Conservation (phyloP, 345 rosid species). For the Pseudoturritis turrita region DNA sequence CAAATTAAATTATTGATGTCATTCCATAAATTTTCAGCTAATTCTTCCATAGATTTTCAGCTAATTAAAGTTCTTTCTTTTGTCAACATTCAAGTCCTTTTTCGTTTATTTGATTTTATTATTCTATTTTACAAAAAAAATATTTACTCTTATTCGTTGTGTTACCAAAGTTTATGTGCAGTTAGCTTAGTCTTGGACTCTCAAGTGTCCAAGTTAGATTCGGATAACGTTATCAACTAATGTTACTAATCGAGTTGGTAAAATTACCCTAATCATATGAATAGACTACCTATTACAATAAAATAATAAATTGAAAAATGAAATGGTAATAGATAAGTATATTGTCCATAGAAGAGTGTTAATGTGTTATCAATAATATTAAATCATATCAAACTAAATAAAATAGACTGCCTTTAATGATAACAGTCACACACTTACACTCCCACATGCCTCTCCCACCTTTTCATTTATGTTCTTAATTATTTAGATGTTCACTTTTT, state of each 20-base stretch:
- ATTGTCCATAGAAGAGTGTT: slow-evolving; percentile 4
- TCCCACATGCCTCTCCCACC: slow-evolving; percentile 20
- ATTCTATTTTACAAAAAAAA: neutral
- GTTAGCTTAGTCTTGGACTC: neutral
- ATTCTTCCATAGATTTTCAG: too few species aligned
- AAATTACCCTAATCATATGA: neutral
- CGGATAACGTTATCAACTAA: neutral
- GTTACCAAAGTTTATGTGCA: neutral
- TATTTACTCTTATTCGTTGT: neutral
- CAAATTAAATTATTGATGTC: neutral
- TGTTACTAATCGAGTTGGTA: neutral
- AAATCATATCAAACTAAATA: neutral
- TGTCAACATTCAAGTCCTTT: neutral
- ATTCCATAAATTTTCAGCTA: neutral
- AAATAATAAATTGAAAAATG: neutral
- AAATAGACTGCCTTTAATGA: slow-evolving; percentile 15
- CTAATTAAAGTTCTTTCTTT: neutral
- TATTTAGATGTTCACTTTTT: neutral
- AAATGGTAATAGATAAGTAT: neutral
- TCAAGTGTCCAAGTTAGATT: neutral
- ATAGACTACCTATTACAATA: neutral
- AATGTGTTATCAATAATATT: neutral
- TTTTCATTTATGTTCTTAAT: slow-evolving; percentile 12
- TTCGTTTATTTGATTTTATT: neutral
- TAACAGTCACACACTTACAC: slow-evolving; percentile 21